Evolutionary conservation across 345 rosid genomes (phyloP), one percentile per base, ranked within the genome.

Genomic region (Barbarea vulgaris): DNA sequence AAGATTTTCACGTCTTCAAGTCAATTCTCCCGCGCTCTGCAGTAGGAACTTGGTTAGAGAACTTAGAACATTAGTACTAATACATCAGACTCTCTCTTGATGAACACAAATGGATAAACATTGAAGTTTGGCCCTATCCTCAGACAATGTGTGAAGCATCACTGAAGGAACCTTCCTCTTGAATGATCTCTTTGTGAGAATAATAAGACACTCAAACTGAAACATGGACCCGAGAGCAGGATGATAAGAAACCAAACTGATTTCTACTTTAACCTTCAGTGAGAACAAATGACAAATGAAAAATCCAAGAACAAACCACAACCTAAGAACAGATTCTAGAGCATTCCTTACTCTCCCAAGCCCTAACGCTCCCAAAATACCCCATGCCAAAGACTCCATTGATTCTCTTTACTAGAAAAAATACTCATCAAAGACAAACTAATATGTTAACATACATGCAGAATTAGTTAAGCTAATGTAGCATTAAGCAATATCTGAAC

Each of bases 1-100:
- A 44, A 15, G 50, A 15, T 6, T 44, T 44, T 44, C 19, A 50
- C 79, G 36, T 46, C 66, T 74, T 74, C 64, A 15, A 53, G 77
- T 53, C 46, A 28, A 17, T 33, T 64, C 28, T 54, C 28, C 55
- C 13, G 6, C 37, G 13, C 57, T 18, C 77, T 64, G 65, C 22
- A 64, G 36, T 22, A 55, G 46, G 5, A 22, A 44, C 51, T 19
- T 53, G 42, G 54, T 39, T 41, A 50, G 47, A 33, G 33, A 66
- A 13, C 59, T 25, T 68, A 5, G 7, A 53, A 15, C 6, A 15
- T 15, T 25, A 68, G 13, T 64, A 18, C 42, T 17, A 11, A 34
- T 9, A 67, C n/a, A 61, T 44, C 18, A 52, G 33, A 39, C 41
- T 18, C 54, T 64, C 36, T 55, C 37, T 33, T 42, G 71, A 55